phyloP scores from a whole-genome alignment of 805 yeast species.

The Metschnikowia matae region DNA sequence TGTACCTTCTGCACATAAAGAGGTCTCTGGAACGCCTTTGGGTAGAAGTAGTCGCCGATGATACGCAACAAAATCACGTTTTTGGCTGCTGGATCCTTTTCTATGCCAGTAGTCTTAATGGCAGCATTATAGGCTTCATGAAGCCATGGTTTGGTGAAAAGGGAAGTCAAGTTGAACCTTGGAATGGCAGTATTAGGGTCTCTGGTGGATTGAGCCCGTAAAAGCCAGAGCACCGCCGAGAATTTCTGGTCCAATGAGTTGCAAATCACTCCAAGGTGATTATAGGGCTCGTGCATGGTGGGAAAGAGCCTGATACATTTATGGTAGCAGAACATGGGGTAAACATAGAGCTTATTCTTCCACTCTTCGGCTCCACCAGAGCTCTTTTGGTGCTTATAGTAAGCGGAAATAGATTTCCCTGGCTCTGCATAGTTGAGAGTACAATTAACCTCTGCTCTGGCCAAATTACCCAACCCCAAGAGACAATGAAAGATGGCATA shows the following conservation, averaged over 20 bases:
- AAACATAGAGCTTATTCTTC: conserved; percentile 25
- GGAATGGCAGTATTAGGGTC: conserved; percentile 46
- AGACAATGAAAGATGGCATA: conserved; percentile 15
- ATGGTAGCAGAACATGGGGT: conserved; percentile 38
- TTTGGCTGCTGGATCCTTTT: conserved; percentile 11
- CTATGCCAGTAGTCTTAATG: conserved; percentile 6
- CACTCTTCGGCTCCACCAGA: conserved; percentile 26
- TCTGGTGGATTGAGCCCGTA: conserved; percentile 54
- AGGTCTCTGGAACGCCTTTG: conserved; percentile 25
- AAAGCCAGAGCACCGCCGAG: conserved; percentile 48
- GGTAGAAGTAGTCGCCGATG: conserved; percentile 41
- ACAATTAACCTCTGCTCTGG: conserved; percentile 12
- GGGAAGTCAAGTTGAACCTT: conserved; percentile 39
- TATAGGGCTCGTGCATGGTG: conserved; percentile 63
- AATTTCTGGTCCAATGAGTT: conserved; percentile 42
- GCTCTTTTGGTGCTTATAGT: conserved; percentile 10
- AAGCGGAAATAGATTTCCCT: conserved; percentile 11
- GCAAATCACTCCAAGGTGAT: conserved; percentile 50
- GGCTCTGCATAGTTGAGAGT: conserved; percentile 13
- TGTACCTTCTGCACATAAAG: conserved; percentile 11
- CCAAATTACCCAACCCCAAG: conserved; percentile 17
- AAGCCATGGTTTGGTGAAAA: conserved; percentile 35
- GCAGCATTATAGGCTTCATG: conserved; percentile 16
- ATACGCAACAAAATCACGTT: conserved; percentile 31
- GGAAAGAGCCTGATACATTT: conserved; percentile 57